A percentile compares a stretch with the other conserved stretches of the same genome.
Evolutionary conservation across 257 asterid genomes (phyloP).

Genomic region (Primulina huaijiensis): DNA sequence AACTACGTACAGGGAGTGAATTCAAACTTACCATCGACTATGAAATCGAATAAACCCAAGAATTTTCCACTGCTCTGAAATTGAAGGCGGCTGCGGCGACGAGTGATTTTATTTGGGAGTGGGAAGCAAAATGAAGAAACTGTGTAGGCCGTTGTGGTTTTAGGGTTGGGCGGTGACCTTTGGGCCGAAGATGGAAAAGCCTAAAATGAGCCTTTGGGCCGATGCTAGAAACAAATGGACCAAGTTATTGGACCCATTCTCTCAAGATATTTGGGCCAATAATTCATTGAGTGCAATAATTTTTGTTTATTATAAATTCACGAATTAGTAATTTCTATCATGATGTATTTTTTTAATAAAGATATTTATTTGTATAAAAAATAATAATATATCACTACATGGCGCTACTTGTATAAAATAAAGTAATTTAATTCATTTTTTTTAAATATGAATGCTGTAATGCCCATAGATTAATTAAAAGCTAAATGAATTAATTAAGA

Average conservation of each 20-base stretch:
- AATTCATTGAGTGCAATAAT: no score
- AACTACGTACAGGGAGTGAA: background rate
- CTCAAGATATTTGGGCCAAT: no score
- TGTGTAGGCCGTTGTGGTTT: background rate
- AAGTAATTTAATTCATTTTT: no score
- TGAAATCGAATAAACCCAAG: constrained; percentile 31
- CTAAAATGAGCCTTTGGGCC: background rate
- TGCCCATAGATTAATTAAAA: no score
- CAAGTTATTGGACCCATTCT: background rate
- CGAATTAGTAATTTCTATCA: no score
- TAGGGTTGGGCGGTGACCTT: constrained; percentile 20
- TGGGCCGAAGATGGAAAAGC: background rate
- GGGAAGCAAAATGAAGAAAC: background rate
- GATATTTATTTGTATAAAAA: no score
- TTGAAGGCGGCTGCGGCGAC: constrained; percentile 1
- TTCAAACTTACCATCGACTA: constrained; percentile 25
- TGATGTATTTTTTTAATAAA: no score
- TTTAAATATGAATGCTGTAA: no score
- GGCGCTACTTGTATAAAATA: no score
- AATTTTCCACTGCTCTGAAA: background rate
- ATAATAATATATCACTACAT: no score
- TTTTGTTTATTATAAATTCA: no score
- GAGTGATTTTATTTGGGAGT: background rate
- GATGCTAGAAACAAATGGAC: background rate
- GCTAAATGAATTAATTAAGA: no score